phyloP scores from a whole-genome alignment of 2,329 filamentous ascomycete species.

The Neofusicoccum kwambonambiense region DNA sequence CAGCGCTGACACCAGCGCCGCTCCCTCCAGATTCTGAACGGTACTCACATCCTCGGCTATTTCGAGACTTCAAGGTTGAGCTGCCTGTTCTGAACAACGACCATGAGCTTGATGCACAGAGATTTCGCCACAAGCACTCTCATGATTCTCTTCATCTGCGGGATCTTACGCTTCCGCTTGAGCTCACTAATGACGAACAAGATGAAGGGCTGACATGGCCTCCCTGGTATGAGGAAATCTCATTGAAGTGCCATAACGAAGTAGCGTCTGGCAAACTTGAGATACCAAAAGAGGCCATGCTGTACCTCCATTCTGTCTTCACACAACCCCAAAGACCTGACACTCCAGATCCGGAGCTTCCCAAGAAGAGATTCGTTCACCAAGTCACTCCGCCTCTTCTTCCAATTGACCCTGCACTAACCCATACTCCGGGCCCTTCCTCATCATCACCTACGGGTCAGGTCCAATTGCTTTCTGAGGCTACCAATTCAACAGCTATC shows the following conservation, averaged over 20 bases:
- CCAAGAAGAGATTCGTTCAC: neutral
- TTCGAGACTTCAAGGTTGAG: slow-evolving; percentile 42
- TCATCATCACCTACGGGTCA: slow-evolving; percentile 36
- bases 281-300: slow-evolving; percentile 34
- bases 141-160: slow-evolving; percentile 26
- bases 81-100: slow-evolving; percentile 48
- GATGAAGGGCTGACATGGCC: slow-evolving; percentile 48
- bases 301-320: slow-evolving; percentile 32
- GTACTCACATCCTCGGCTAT: slow-evolving; percentile 13
- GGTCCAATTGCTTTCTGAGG: slow-evolving; percentile 39
- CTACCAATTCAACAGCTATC: slow-evolving; percentile 32
- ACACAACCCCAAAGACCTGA: neutral
- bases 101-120: slow-evolving; percentile 45
- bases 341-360: neutral
- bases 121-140: slow-evolving; percentile 30
- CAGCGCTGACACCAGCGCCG: slow-evolving; percentile 20
- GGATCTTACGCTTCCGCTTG: slow-evolving; percentile 34
- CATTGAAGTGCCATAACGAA: slow-evolving; percentile 25
- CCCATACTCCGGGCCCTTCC: slow-evolving; percentile 32
- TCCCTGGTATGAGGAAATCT: slow-evolving; percentile 30
- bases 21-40: neutral
- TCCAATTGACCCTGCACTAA: slow-evolving; percentile 42
- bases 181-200: slow-evolving; percentile 37
- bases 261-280: slow-evolving; percentile 38
- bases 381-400: slow-evolving; percentile 50